phyloP scores from a whole-genome alignment of 1,139 yeast genomes.

The Yamadazyma kanchanaburiensis region DNA sequence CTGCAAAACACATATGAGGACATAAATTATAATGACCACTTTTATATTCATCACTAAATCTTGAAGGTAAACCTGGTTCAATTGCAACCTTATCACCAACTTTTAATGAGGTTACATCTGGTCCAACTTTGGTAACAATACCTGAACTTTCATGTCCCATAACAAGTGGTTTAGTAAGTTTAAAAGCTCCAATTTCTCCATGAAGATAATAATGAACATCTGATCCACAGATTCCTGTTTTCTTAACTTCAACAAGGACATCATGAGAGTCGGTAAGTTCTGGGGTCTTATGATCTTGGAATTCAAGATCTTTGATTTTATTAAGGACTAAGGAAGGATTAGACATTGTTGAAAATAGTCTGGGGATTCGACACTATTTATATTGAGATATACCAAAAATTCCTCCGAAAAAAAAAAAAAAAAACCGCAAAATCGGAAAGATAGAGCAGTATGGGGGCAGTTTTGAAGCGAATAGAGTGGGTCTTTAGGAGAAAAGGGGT shows the following conservation, averaged over 20 bases:
- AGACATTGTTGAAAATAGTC: too few species aligned
- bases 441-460: too few species aligned
- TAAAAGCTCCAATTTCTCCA: slow-evolving; percentile 77
- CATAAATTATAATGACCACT: slow-evolving; percentile 77
- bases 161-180: slow-evolving; percentile 64
- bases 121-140: slow-evolving; percentile 62
- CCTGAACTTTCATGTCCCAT: slow-evolving; percentile 82
- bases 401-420: too few species aligned
- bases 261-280: slow-evolving; percentile 57
- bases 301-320: slow-evolving; percentile 58
- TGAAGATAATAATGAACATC: slow-evolving; percentile 82
- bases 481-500: too few species aligned
- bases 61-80: slow-evolving; percentile 71
- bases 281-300: slow-evolving; percentile 68
- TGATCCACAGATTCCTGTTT: slow-evolving; percentile 86
- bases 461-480: too few species aligned
- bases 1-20: slow-evolving; percentile 84
- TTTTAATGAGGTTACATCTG: slow-evolving; percentile 51
- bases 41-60: slow-evolving; percentile 72
- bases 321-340: slow-evolving; percentile 73
- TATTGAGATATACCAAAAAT: too few species aligned
- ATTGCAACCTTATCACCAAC: slow-evolving; percentile 84
- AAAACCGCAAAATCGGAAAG: too few species aligned
- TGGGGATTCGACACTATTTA: too few species aligned
- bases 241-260: slow-evolving; percentile 70